A percentile compares a stretch with the other conserved stretches of the same genome.
These are phyloP conservation scores for Calycina herbarum DNA, from an alignment of 2,329 filamentous ascomycete species.

Conservation along the genomic window DNA sequence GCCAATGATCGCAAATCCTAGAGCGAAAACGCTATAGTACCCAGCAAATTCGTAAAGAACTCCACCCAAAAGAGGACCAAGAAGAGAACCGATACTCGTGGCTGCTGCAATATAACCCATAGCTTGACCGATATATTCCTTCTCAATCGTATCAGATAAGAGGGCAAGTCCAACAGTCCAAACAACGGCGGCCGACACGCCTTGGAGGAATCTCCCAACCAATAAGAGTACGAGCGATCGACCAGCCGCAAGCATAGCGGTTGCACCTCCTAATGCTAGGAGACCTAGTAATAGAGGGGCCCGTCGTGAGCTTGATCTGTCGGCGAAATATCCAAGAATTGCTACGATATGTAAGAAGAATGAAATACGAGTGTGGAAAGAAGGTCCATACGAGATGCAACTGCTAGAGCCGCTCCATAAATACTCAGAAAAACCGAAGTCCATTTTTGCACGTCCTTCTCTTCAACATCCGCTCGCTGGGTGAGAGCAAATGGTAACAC, in stretches of 20 bases:
- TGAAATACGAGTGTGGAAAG: not conserved
- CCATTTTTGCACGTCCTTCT: slow-evolving; percentile 63
- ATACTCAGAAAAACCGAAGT: slow-evolving; percentile 70
- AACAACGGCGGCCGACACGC: slow-evolving; percentile 67
- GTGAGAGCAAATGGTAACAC: slow-evolving; percentile 69
- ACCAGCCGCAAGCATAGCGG: slow-evolving; percentile 66
- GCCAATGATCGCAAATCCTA: slow-evolving; percentile 55
- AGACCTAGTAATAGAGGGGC: slow-evolving; percentile 64
- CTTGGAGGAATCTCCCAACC: slow-evolving; percentile 65
- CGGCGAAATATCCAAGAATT: slow-evolving; percentile 56
- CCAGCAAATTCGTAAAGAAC: slow-evolving; percentile 62
- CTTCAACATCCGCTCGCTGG: slow-evolving; percentile 51
- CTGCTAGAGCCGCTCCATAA: slow-evolving; percentile 66
- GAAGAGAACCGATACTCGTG: slow-evolving; percentile 62
- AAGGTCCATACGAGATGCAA: slow-evolving; percentile 42
- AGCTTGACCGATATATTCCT: slow-evolving; percentile 29
- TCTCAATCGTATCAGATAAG: slow-evolving; percentile 66
- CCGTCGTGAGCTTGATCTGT: slow-evolving; percentile 61
- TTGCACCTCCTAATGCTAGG: slow-evolving; percentile 48
- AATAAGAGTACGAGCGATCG: slow-evolving; percentile 60
- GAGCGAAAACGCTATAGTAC: slow-evolving; percentile 60
- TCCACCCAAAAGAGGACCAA: slow-evolving; percentile 68
- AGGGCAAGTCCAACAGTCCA: slow-evolving; percentile 74
- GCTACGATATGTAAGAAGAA: slow-evolving; percentile 29
- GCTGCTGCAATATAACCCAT: slow-evolving; percentile 33